Evolutionary conservation across 306 rosid genomes (phyloP).

Genomic region (Trichosanthes cucumerina): DNA sequence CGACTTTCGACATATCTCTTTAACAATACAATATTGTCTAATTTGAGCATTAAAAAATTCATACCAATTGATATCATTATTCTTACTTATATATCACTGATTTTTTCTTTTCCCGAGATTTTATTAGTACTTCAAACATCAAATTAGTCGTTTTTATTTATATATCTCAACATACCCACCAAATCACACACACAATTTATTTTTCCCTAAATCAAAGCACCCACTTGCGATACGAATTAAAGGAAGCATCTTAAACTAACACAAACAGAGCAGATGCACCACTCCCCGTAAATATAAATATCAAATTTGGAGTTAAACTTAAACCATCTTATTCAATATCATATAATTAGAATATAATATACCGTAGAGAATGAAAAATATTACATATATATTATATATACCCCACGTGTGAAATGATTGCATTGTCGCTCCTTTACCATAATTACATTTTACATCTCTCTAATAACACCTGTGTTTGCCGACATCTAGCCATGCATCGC

Average conservation of each 20-base stretch:
- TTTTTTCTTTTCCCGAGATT: too few species aligned
- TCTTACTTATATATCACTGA: too few species aligned
- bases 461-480: neutral
- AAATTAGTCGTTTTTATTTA: too few species aligned
- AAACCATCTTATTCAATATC: neutral
- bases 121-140: too few species aligned
- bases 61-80: too few species aligned
- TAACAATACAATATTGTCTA: too few species aligned
- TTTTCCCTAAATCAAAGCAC: too few species aligned
- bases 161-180: too few species aligned
- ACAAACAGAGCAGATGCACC: neutral
- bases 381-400: neutral
- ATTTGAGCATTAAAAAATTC: too few species aligned
- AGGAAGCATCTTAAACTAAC: neutral
- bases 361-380: neutral
- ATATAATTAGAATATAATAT: neutral
- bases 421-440: neutral
- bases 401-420: conserved; percentile 6
- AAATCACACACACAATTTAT: too few species aligned
- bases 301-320: neutral
- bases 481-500: neutral
- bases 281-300: neutral
- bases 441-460: neutral
- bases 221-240: too few species aligned
- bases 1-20: too few species aligned